A percentile compares a stretch with the other conserved stretches of the same genome.
Conservation (phyloP, 2,329 filamentous ascomycete genomes). For the Botrytis porri region DNA sequence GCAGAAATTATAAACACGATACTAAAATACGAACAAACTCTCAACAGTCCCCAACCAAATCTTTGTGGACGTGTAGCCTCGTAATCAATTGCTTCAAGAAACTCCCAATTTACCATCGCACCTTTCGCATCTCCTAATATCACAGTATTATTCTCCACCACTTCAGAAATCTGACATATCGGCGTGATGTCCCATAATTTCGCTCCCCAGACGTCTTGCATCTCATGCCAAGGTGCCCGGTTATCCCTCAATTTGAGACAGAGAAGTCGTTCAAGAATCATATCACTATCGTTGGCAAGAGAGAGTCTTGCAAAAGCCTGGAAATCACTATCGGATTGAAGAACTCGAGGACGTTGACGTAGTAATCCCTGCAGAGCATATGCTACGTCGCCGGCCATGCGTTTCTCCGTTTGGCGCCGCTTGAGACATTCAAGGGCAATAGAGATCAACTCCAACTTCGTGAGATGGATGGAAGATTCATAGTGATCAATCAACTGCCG, state of each 20-base stretch:
- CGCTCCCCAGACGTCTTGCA: slow-evolving; percentile 33
- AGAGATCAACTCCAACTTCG: slow-evolving; percentile 33
- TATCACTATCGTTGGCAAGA: slow-evolving; percentile 37
- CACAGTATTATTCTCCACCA: slow-evolving; percentile 37
- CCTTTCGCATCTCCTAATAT: slow-evolving; percentile 37
- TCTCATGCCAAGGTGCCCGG: slow-evolving; percentile 26
- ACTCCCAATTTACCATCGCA: slow-evolving; percentile 38
- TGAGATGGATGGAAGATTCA: slow-evolving; percentile 31
- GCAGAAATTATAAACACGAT: neutral
- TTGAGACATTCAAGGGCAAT: slow-evolving; percentile 31
- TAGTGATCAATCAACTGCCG: slow-evolving; percentile 36
- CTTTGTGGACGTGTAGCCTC: neutral
- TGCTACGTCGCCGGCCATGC: slow-evolving; percentile 31
- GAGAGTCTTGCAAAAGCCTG: slow-evolving; percentile 38
- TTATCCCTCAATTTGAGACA: slow-evolving; percentile 26
- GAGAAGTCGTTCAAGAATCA: slow-evolving; percentile 37
- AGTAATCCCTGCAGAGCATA: slow-evolving; percentile 37
- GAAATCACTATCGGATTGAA: slow-evolving; percentile 33
- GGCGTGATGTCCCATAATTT: slow-evolving; percentile 39
- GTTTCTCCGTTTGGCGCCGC: slow-evolving; percentile 20
- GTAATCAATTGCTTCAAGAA: neutral
- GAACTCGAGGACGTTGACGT: slow-evolving; percentile 31
- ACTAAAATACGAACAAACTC: neutral
- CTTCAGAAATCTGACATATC: slow-evolving; percentile 36
- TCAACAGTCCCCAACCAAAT: neutral